These are phyloP conservation scores for Omphalotus olearius DNA, from an alignment of 1,284 basidiomycete species.

Conservation along the genomic window DNA sequence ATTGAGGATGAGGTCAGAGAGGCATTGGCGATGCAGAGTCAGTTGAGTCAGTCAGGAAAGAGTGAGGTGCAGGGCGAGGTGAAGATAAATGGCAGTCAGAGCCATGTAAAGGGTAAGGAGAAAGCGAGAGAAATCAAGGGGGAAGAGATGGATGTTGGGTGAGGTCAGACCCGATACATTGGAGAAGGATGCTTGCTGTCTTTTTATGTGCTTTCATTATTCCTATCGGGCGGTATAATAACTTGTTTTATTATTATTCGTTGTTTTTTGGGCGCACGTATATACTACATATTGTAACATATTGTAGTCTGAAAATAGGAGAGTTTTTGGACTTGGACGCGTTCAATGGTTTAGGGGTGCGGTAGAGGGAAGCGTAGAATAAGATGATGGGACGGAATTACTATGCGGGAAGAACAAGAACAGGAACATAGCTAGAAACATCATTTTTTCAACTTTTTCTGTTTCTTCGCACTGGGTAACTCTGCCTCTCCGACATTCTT, in stretches of 20 bases:
- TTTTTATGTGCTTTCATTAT: neutral
- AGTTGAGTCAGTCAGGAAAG: neutral
- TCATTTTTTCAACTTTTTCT: conserved; percentile 8
- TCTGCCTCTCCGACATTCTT: conserved; percentile 2
- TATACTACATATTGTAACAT: neutral
- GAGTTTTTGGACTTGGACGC: neutral
- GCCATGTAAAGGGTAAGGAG: neutral
- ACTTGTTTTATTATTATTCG: neutral
- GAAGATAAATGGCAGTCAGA: neutral
- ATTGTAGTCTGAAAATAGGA: neutral
- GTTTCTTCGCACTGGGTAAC: conserved; percentile 6
- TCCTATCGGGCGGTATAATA: neutral
- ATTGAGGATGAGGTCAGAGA: conserved; percentile 60
- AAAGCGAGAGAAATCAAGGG: neutral
- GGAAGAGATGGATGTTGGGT: conserved; percentile 3
- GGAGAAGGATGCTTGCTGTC: neutral
- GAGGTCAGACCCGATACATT: neutral
- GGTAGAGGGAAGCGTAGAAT: neutral
- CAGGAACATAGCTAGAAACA: neutral
- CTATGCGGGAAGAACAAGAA: no score
- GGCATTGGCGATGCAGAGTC: conserved; percentile 14
- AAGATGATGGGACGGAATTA: neutral
- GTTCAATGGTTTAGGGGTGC: neutral
- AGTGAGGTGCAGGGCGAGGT: neutral
- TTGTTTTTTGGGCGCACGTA: neutral